Conservation (phyloP, 176 grass and related monocot species). For the Hordeum vulgare region DNA sequence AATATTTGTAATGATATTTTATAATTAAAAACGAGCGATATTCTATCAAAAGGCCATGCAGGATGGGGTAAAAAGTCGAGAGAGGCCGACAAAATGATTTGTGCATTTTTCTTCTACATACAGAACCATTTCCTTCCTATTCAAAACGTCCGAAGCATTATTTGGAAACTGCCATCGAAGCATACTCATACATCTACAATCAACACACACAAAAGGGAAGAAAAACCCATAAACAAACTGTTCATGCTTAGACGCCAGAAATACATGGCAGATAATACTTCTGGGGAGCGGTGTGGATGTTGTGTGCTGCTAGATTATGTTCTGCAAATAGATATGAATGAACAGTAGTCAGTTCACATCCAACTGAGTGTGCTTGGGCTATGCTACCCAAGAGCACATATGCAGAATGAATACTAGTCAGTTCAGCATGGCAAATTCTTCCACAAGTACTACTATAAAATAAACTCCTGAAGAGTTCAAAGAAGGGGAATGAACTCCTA, state of each 20-base stretch:
- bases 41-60: too few species aligned
- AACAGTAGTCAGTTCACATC: not conserved
- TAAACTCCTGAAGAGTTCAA: not conserved
- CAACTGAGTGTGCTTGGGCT: not conserved
- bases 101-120: too few species aligned
- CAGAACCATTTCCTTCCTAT: not conserved
- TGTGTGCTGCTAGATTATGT: not conserved
- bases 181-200: not conserved
- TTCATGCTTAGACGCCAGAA: not conserved
- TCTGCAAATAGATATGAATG: constrained; percentile 19
- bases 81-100: too few species aligned
- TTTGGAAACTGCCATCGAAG: not conserved
- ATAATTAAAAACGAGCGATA: too few species aligned
- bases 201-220: not conserved
- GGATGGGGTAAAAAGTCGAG: too few species aligned
- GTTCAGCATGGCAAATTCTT: not conserved
- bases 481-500: too few species aligned
- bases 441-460: not conserved
- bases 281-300: not conserved
- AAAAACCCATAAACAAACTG: not conserved
- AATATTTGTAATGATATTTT: too few species aligned
- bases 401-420: not conserved
- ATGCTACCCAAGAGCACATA: not conserved
- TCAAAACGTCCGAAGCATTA: not conserved
- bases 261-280: not conserved